Conservation (phyloP, 257 asterid genomes). For the Haberlea rhodopensis region DNA sequence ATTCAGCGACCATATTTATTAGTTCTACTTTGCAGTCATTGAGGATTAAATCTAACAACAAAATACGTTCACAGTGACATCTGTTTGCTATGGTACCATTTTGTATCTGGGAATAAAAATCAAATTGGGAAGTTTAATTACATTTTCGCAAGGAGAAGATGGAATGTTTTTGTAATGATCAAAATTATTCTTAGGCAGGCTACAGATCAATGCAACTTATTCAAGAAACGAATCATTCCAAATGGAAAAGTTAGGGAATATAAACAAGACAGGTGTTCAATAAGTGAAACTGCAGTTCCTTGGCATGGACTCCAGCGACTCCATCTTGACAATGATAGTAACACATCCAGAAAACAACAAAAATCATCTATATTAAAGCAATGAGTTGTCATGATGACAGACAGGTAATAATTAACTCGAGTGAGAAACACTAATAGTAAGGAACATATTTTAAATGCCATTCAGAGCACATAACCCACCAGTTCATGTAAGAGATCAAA, state of each 20-base stretch:
- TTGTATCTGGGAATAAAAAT: neutral
- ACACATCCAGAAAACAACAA: neutral
- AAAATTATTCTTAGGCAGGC: neutral
- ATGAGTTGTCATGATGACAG: neutral
- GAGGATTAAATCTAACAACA: neutral
- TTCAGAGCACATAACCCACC: neutral
- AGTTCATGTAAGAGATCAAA: neutral
- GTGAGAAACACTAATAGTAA: neutral
- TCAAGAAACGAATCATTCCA: neutral
- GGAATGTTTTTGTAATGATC: neutral
- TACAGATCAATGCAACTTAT: neutral
- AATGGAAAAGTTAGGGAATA: too few species aligned
- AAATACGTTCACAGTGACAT: neutral
- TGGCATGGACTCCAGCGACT: neutral
- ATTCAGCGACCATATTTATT: constrained; percentile 11
- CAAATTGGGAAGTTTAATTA: neutral
- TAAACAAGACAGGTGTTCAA: too few species aligned
- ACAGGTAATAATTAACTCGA: neutral
- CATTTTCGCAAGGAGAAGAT: neutral
- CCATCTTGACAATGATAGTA: neutral
- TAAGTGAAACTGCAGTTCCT: too few species aligned
- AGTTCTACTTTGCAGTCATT: constrained; percentile 3
- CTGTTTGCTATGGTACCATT: neutral
- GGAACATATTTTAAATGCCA: neutral
- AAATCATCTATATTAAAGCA: too few species aligned